Conservation (phyloP, 306 rosid genomes). For the Quercus alba region DNA sequence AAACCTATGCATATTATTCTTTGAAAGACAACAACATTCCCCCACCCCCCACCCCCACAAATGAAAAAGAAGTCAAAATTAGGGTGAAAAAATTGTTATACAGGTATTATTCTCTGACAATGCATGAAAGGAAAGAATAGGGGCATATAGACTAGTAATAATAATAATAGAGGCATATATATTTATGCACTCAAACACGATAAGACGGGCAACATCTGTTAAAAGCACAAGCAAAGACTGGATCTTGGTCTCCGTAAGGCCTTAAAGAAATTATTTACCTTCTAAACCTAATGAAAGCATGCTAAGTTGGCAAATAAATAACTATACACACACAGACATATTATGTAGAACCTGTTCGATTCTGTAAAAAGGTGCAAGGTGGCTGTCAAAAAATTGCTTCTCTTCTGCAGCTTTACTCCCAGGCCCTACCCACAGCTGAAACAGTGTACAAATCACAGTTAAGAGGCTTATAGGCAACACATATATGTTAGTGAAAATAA, state of each 20-base stretch:
- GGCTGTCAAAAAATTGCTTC: constrained; percentile 81
- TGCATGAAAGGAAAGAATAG: constrained; percentile 1
- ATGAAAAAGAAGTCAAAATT: background rate
- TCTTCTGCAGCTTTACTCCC: constrained; percentile 96
- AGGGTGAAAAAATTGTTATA: constrained; percentile 1
- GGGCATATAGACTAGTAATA: background rate
- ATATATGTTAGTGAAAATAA: constrained; percentile 4
- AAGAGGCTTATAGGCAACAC: constrained; percentile 3
- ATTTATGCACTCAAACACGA: background rate
- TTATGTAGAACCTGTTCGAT: constrained; percentile 79
- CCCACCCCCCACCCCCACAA: background rate
- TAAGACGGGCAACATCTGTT: background rate
- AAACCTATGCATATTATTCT: background rate
- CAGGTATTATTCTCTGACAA: constrained; percentile 6
- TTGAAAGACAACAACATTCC: background rate
- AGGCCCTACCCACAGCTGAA: constrained; percentile 98
- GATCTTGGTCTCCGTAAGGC: background rate
- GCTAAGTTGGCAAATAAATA: constrained; percentile 2
- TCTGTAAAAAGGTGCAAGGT: constrained; percentile 96
- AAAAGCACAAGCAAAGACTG: background rate
- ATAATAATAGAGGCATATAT: no score
- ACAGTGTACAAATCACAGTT: constrained; percentile 30
- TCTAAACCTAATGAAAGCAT: background rate
- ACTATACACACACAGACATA: background rate
- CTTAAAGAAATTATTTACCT: background rate